Base-by-base conservation (phyloP, 2,329 filamentous ascomycete species). In the Coniochaeta sp. region DNA sequence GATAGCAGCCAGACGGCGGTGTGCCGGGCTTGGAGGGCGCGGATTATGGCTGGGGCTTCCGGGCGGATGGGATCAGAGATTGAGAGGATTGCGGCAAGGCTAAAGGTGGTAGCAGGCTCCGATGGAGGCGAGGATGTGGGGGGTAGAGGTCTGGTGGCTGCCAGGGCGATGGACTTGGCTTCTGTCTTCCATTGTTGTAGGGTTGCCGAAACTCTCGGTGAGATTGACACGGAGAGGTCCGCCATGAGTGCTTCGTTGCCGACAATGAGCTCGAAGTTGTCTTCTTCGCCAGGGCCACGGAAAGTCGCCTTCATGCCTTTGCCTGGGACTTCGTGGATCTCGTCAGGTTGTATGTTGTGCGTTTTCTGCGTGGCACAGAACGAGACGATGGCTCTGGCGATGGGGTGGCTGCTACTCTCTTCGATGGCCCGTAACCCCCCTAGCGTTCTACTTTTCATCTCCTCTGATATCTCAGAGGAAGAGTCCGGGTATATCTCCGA, bases 1-100 rank as follows among this genome's bases (percentile, higher is more conserved):
- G 91, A 96, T 40, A 96, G 86, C 91, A 97, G 96, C 86, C 89
- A 96, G 4, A 96, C 89, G 34, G 87, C 83, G 55, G 89, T 87
- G 22, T 88, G 86, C 17, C 83, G 82, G 5, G 80, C 73, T 50
- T 84, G 81, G 0, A 96, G 83, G 1, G 86, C 79, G 7, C 75
- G 72, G 61, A 96, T 82, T 19, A 93, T 85, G 8, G 76, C 69
- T 1, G 76, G 73, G 0, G 91, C 87, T 73, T 96, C 90, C 0
- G 85, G 82, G 2, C 93, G 88, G 64, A 96, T 83, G 1, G 90
- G 86, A 66, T 97, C 93, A 0, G 92, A 87, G 57, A 93, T 88
- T 55, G 91, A 86, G 64, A 96, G 86, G 12, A 87, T 80, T 0
- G 87, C 85, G 0, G 81, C 77, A 6, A 95, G 78, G 2, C 70